Evolutionary conservation across 345 rosid genomes (phyloP), one percentile per base, ranked within the genome.

Genomic region (Lagerstroemia speciosa): DNA sequence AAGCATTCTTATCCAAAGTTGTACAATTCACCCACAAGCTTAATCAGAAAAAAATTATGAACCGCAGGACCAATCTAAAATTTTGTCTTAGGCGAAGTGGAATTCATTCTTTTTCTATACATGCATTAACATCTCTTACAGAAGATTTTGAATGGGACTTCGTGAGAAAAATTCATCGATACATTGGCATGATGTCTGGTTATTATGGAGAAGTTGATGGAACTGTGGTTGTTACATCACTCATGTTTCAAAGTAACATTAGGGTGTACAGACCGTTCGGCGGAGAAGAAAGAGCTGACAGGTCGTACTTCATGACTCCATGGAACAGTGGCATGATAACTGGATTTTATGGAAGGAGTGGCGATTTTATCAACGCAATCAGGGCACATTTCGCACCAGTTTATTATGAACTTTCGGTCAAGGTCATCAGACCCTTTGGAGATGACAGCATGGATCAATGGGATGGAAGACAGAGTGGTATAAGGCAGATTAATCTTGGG

Each of bases 321-420:
- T 64, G 26, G 43, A 40, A 33, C 26, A 19, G 36, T 8, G 67
- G 67, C 45, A 64, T 34, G 67, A 37, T 64, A 33, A 40, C 6
- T n/a, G 67, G 67, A 24, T 64, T 64, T 37, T 34, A 64, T 40
- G 67, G 67, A 36, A 32, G 46, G 17, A 12, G 41, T 17, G 24
- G 43, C 43, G 34, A 19, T 19, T 32, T 4, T 2, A 26, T 63
- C 19, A 37, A 19, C 8, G 40, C 66, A 63, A 63, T 63, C 11
- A 43, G 66, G 19, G 66, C 66, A 34, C 43, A 63, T 34, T 37
- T 32, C 16, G 6, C 43, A 17, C 66, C 66, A 8, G 37, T 63
- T 34, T 63, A 63, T 63, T 29, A 63, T 34, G 10, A 22, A n/a
- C 40, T 17, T 37, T 43, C 66, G 41, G 43, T 63, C 15, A 63